Evolutionary conservation across 2,329 filamentous ascomycete genomes (phyloP), one percentile per base, ranked within the genome.

Genomic region (Ophiostoma sp.): DNA sequence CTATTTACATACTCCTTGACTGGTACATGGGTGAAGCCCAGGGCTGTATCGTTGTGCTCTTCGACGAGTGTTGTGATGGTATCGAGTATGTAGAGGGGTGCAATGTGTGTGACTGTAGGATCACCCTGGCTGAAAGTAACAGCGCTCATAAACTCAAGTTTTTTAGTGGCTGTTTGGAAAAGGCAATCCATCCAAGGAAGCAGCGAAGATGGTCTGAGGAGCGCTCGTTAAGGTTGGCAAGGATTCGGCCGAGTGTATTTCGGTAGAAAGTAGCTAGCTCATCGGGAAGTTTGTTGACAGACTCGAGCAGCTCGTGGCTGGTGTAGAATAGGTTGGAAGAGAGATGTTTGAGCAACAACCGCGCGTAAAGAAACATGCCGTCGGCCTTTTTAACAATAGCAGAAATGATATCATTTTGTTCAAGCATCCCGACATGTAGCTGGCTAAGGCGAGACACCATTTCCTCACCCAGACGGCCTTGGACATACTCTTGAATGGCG

Each of bases 151-250:
- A 83, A 75, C 64, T 83, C 82, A 1, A 77, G 31, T 45, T 76
- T 80, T 45, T 75, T 76, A 84, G 75, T 0, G 82, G 82, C 0
- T 81, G 75, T 59, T 79, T 81, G 0, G 82, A 73, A 68, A 81
- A 83, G 0, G 81, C 80, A 17, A 84, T 79, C 82, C 81, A 84
- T 2, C 80, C 77, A 2, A 83, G 70, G 0, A 82, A 78, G 0
- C 75, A 78, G 22, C 73, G 76, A 4, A 82, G 55, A 1, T 81
- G 79, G 0, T 74, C 68, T 0, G 79, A 70, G 0, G 82, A 83
- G 2, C 77, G 55, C 28, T 31, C 25, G 55, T 57, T 25, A 2
- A 57, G 55, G 25, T 31, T 31, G 12, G 55, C 55, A 28, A 57
- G 12, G 12, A 57, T 31, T 12, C 55, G 25, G 55, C 7, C 17